Conservation (phyloP, 179 eudicot species). For the Patellifolia procumbens region DNA sequence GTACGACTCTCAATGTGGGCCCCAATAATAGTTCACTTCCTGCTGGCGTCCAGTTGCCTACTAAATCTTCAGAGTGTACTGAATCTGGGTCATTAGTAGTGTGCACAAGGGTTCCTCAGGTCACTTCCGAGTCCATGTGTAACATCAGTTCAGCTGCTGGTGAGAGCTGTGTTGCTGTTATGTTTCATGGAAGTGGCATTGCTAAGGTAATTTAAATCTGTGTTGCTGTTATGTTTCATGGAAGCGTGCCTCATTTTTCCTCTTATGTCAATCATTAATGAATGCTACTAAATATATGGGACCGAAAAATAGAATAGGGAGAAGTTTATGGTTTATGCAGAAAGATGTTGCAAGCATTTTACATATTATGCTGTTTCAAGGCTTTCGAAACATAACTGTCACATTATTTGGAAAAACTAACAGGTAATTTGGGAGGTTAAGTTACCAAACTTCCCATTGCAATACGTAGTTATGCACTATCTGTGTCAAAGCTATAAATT, state of each 20-base stretch:
- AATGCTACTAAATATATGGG: background rate
- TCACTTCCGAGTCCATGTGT: slow-evolving; percentile 32
- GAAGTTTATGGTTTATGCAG: background rate
- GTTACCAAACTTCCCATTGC: too few species aligned
- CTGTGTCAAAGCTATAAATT: too few species aligned
- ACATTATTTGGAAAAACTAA: too few species aligned
- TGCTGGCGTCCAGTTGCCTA: slow-evolving; percentile 12
- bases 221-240: slow-evolving; percentile 10
- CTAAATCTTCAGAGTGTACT: background rate
- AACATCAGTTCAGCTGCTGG: slow-evolving; percentile 27
- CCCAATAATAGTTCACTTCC: slow-evolving; percentile 8
- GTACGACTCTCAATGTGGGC: background rate
- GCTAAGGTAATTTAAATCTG: slow-evolving; percentile 28
- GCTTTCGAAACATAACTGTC: too few species aligned
- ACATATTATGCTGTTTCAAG: background rate
- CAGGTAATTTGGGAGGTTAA: too few species aligned
- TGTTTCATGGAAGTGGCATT: slow-evolving; percentile 8
- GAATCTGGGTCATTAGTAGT: slow-evolving; percentile 22
- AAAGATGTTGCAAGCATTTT: background rate
- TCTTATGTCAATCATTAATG: background rate
- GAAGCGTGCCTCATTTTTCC: background rate
- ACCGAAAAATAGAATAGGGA: background rate
- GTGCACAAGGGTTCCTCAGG: slow-evolving; percentile 10
- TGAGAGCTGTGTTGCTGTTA: slow-evolving; percentile 16
- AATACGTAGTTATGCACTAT: too few species aligned